phyloP scores from a whole-genome alignment of 257 asterid genomes.

The Solanum microdontum region DNA sequence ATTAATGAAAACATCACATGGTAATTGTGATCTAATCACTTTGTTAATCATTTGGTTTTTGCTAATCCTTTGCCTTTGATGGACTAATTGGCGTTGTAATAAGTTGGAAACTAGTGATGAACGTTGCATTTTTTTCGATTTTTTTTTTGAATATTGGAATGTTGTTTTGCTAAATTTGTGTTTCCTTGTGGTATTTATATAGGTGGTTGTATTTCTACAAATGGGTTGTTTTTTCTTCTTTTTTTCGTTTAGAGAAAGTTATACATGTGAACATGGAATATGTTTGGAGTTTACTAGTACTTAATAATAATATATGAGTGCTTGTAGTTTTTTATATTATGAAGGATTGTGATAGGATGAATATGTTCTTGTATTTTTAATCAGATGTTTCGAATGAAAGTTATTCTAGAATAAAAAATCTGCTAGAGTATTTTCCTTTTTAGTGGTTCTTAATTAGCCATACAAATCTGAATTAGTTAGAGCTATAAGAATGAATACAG shows the following conservation, averaged over 20 bases:
- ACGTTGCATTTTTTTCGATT: constrained; percentile 21
- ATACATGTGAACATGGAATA: neutral
- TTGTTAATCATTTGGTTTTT: neutral
- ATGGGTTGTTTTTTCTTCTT: neutral
- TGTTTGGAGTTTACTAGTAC: neutral
- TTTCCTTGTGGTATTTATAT: neutral
- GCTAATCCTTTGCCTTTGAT: neutral
- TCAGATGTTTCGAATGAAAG: neutral
- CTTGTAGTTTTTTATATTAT: neutral
- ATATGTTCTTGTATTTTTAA: neutral
- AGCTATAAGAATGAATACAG: neutral
- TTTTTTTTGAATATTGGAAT: neutral
- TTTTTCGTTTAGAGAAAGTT: neutral
- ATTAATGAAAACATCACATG: constrained; percentile 46
- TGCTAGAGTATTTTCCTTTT: neutral
- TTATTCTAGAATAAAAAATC: neutral
- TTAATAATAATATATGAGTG: neutral
- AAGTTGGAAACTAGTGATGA: constrained; percentile 16
- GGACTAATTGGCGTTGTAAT: constrained; percentile 5
- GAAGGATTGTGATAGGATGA: neutral
- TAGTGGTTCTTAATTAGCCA: neutral
- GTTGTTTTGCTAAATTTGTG: neutral
- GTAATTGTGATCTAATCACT: neutral
- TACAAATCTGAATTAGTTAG: neutral
- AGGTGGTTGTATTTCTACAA: neutral